phyloP scores from a whole-genome alignment of 1,139 yeast genomes.

The Yamadazyma atlantica region DNA sequence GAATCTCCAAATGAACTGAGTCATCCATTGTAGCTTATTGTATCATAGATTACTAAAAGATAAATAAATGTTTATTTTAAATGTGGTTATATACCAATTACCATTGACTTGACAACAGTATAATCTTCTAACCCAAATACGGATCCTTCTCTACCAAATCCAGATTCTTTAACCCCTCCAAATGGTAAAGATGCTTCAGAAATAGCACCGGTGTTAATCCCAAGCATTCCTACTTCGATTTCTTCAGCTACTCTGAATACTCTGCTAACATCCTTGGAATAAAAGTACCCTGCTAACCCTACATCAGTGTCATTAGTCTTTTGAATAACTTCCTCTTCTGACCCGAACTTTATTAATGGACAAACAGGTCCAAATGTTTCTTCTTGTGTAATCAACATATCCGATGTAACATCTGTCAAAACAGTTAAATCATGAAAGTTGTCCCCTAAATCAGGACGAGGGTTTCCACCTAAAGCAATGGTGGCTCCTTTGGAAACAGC shows the following conservation, averaged over 20 bases:
- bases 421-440: conserved; percentile 79
- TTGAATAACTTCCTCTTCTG: conserved; percentile 66
- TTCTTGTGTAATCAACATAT: conserved; percentile 63
- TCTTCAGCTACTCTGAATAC: conserved; percentile 51
- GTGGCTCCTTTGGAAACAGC: conserved; percentile 74
- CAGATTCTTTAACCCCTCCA: conserved; percentile 47
- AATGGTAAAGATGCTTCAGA: conserved; percentile 49
- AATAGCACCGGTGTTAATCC: conserved; percentile 44
- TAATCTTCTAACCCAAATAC: conserved; percentile 45
- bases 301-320: conserved; percentile 64
- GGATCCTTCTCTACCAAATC: conserved; percentile 52
- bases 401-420: conserved; percentile 59
- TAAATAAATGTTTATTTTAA: conserved; percentile 4
- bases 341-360: conserved; percentile 64
- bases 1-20: too few species aligned
- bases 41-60: too few species aligned
- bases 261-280: conserved; percentile 45
- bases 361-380: conserved; percentile 94
- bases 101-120: conserved; percentile 30
- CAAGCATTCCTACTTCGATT: conserved; percentile 48
- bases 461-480: conserved; percentile 64
- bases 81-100: conserved; percentile 19
- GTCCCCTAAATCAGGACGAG: conserved; percentile 64
- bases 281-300: conserved; percentile 49
- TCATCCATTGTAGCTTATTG: too few species aligned